Evolutionary conservation across 2,329 filamentous ascomycete species (phyloP).

Genomic region (Didymella segeticola): DNA sequence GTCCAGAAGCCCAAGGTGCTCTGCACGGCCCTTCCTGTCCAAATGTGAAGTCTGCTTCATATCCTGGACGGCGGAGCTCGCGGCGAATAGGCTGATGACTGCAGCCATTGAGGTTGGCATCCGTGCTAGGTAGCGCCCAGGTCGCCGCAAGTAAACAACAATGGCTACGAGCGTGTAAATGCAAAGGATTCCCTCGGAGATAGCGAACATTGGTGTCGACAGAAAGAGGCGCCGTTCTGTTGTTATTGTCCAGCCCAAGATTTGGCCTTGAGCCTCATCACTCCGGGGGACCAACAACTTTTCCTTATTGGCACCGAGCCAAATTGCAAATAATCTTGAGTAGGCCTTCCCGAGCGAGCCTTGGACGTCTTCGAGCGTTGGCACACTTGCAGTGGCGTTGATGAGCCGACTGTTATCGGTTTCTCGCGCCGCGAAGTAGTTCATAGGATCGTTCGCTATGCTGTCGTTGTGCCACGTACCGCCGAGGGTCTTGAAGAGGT

Average conservation of each 20-base stretch:
- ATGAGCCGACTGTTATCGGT: constrained; percentile 45
- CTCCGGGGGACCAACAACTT: constrained; percentile 44
- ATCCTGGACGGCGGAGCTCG: constrained; percentile 54
- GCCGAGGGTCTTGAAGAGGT: constrained; percentile 21
- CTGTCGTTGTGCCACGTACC: constrained; percentile 58
- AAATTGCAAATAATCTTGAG: constrained; percentile 51
- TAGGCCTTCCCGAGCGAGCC: constrained; percentile 42
- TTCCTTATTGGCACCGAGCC: constrained; percentile 53
- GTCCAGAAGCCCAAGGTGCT: constrained; percentile 25
- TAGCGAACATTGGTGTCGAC: constrained; percentile 53
- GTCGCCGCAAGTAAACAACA: constrained; percentile 51
- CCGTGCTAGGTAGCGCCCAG: constrained; percentile 55
- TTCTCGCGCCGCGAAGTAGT: constrained; percentile 52
- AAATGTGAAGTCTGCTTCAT: constrained; percentile 27
- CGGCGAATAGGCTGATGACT: constrained; percentile 55
- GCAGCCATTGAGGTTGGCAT: constrained; percentile 59
- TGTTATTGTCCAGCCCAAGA: background rate
- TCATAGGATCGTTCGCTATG: constrained; percentile 54
- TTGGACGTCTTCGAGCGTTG: constrained; percentile 37
- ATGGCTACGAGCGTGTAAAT: constrained; percentile 53
- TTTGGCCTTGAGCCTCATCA: background rate
- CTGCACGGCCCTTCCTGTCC: constrained; percentile 22
- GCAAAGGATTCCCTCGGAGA: constrained; percentile 52
- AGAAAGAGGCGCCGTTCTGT: constrained; percentile 56
- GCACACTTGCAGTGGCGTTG: constrained; percentile 42